phyloP scores from a whole-genome alignment of 352 stramenopile genomes.

The Globisporangium ultimum region DNA sequence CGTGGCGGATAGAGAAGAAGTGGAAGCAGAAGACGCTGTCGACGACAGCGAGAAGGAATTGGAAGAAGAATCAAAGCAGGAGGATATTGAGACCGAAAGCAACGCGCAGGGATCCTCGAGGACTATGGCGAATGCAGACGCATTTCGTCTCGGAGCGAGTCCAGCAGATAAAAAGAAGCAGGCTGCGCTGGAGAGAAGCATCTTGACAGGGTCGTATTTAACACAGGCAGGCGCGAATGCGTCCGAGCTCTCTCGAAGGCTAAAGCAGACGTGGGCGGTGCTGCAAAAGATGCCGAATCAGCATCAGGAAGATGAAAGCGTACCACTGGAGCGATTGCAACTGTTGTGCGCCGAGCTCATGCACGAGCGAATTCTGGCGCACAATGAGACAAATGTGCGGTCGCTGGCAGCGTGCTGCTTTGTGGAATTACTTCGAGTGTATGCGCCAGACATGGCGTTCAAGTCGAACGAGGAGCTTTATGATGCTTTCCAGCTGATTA shows the following conservation, averaged over 20 bases:
- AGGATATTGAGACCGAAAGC: neutral
- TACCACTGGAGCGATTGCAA: constrained; percentile 27
- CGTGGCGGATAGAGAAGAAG: neutral
- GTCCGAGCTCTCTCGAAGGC: constrained; percentile 38
- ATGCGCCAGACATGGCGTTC: constrained; percentile 65
- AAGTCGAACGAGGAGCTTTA: constrained; percentile 63
- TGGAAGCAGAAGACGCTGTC: neutral
- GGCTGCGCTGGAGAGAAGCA: neutral
- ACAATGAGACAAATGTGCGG: constrained; percentile 47
- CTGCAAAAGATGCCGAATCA: constrained; percentile 38
- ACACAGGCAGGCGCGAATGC: constrained; percentile 24
- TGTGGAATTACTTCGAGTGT: constrained; percentile 65
- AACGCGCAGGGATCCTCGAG: neutral
- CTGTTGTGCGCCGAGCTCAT: constrained; percentile 58
- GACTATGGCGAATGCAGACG: neutral
- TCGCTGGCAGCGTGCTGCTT: constrained; percentile 70
- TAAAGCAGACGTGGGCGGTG: constrained; percentile 49
- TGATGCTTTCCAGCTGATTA: constrained; percentile 64
- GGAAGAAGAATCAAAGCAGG: constrained; percentile 8
- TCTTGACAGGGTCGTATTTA: constrained; percentile 21
- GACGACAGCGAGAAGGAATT: neutral
- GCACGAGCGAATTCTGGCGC: constrained; percentile 41
- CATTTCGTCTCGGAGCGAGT: neutral
- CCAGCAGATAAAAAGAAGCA: constrained; percentile 10
- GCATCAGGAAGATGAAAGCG: constrained; percentile 42